These are phyloP conservation scores for Carex kokanica DNA, from an alignment of 176 grass and related monocot genomes.

Conservation along the genomic window DNA sequence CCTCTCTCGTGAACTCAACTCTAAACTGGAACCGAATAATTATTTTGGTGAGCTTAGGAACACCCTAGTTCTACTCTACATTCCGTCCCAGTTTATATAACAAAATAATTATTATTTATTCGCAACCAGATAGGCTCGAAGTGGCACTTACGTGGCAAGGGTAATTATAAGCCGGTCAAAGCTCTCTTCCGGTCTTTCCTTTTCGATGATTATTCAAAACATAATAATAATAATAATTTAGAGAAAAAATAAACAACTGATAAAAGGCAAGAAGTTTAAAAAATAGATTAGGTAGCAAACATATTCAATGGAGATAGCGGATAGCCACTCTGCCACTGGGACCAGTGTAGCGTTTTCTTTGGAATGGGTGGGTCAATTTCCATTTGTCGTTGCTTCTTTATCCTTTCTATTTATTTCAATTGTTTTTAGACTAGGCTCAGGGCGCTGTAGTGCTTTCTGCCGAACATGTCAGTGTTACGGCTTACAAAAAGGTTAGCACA, in stretches of 20 bases:
- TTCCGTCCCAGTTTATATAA: background rate
- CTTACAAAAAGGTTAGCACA: background rate
- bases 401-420: background rate
- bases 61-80: too few relatives aligned
- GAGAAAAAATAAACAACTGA: background rate
- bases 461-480: background rate
- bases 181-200: conserved; percentile 1
- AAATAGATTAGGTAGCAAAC: background rate
- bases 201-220: conserved; percentile 6
- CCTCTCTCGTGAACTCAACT: too few relatives aligned
- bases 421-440: background rate
- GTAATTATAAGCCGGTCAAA: conserved; percentile 5
- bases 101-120: background rate
- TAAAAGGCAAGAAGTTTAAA: background rate
- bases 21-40: too few relatives aligned
- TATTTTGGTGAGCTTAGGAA: too few relatives aligned
- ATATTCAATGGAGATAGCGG: conserved; percentile 5
- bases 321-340: background rate
- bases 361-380: conserved; percentile 12
- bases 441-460: background rate
- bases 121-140: background rate
- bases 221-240: conserved; percentile 5
- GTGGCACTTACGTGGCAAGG: background rate
- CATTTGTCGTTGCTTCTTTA: conserved; percentile 15
- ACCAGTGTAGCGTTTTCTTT: background rate